Base-by-base conservation (phyloP, 78 protist species). In the Guillardia theta region DNA sequence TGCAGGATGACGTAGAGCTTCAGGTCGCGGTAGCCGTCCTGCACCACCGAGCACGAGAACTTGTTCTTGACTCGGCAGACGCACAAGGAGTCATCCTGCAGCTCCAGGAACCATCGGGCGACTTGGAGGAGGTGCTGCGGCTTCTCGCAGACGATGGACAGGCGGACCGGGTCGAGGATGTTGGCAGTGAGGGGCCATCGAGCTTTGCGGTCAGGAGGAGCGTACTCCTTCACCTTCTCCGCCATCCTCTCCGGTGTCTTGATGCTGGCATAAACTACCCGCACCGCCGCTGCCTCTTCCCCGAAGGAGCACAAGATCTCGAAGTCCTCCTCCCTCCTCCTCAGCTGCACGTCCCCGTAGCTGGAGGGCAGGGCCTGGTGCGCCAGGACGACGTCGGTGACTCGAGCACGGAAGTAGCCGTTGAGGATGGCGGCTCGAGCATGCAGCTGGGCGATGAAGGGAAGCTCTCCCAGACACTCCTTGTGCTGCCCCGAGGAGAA, bases 311-410 rank as follows among this genome's bases (percentile, higher is more conserved):
- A n/a, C n/a, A n/a, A n/a, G n/a, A n/a, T n/a, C n/a, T n/a, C n/a
- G n/a, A n/a, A n/a, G n/a, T n/a, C n/a, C n/a, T n/a, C n/a, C n/a
- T n/a, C n/a, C n/a, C n/a, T n/a, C n/a, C n/a, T n/a, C n/a, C n/a
- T n/a, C n/a, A n/a, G n/a, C n/a, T n/a, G 87, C 46, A 94, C 4
- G 53, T 94, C 95, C 47, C 8, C 24, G 70, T 94, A 77, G 58
- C 10, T 46, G 48, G 76, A 64, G 8, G 92, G 22, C 43, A 92
- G 88, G 33, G 94, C 93, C 92, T 33, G 41, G 62, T n/a, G n/a
- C n/a, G n/a, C n/a, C n/a, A n/a, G n/a, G n/a, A n/a, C n/a, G n/a
- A n/a, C n/a, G n/a, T n/a, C n/a, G n/a, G n/a, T n/a, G n/a, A n/a
- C n/a, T n/a, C n/a, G n/a, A n/a, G n/a, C n/a, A n/a, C n/a, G 70